Percentiles rank a stretch among this genome's conserved stretches.
These are phyloP conservation scores for Solanum bukasovii DNA, from an alignment of 257 asterid species.

Conservation along the genomic window DNA sequence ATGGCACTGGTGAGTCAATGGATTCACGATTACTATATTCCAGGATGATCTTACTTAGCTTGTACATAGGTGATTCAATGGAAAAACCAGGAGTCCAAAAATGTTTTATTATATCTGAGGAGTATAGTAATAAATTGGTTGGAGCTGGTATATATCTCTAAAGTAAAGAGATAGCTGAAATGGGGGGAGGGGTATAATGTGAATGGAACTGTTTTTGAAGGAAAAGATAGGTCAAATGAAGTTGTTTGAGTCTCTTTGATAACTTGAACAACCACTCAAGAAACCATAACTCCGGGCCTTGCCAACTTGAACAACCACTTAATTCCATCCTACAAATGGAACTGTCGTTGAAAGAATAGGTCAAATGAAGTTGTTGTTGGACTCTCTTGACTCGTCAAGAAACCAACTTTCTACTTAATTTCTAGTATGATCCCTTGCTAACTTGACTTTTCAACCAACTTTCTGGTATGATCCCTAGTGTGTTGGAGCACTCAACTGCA, in stretches of 20 bases:
- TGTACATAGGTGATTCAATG: too few species aligned
- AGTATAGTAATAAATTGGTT: neutral
- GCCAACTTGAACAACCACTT: conserved; percentile 13
- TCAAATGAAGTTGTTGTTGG: too few species aligned
- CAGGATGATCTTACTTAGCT: too few species aligned
- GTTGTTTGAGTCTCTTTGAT: conserved; percentile 11
- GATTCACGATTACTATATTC: too few species aligned
- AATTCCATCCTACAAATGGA: too few species aligned
- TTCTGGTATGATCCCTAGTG: too few species aligned
- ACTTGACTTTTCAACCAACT: too few species aligned
- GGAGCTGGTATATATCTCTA: conserved; percentile 8
- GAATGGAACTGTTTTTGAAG: conserved; percentile 5
- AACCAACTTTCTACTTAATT: too few species aligned
- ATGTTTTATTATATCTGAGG: conserved; percentile 4
- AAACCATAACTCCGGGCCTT: conserved; percentile 26
- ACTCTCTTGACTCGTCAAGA: too few species aligned
- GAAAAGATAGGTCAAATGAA: conserved; percentile 17
- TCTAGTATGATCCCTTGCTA: too few species aligned
- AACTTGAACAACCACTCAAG: conserved; percentile 11
- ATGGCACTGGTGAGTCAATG: neutral
- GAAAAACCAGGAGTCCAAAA: neutral
- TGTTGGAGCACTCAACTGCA: too few species aligned
- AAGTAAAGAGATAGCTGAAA: neutral
- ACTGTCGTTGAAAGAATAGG: too few species aligned
- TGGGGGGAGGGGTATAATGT: conserved; percentile 7